Evolutionary conservation across 257 asterid genomes (phyloP).

Genomic region (Datura wrightii): DNA sequence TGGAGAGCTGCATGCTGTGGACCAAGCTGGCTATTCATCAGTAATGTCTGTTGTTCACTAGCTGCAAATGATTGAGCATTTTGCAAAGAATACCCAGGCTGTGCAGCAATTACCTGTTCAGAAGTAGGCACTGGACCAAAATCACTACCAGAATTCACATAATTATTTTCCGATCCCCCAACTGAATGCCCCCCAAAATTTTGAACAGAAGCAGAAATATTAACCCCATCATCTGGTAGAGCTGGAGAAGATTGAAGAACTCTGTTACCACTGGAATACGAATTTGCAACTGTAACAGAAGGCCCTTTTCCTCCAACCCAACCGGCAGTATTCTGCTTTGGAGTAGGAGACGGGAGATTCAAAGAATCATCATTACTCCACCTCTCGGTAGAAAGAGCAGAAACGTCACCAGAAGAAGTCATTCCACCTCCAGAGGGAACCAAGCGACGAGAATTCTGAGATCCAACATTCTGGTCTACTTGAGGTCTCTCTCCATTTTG

Average conservation of each 20-base stretch:
- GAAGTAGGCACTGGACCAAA: constrained; percentile 59
- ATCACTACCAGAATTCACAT: constrained; percentile 38
- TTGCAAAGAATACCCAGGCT: constrained; percentile 44
- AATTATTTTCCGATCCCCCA: constrained; percentile 33
- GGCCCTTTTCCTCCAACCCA: constrained; percentile 47
- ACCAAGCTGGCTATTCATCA: constrained; percentile 50
- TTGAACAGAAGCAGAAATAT: constrained; percentile 52
- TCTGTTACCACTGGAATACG: constrained; percentile 47
- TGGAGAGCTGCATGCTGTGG: constrained; percentile 40
- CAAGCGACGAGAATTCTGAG: constrained; percentile 32
- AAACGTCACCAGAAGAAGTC: constrained; percentile 39
- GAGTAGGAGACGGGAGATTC: constrained; percentile 86
- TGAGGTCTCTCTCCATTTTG: constrained; percentile 42
- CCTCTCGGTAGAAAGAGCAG: constrained; percentile 51
- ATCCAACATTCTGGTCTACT: constrained; percentile 44
- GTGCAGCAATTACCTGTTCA: constrained; percentile 46
- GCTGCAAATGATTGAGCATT: constrained; percentile 40
- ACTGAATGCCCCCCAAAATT: constrained; percentile 49
- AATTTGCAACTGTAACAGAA: constrained; percentile 44
- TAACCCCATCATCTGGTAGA: constrained; percentile 46
- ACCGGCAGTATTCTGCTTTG: constrained; percentile 54
- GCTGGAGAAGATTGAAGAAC: constrained; percentile 57
- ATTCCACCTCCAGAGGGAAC: constrained; percentile 33
- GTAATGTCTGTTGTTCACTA: constrained; percentile 51
- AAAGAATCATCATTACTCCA: constrained; percentile 53